phyloP scores from a whole-genome alignment of 192 early-diverging fungal genomes.

The Backusella morwellensis region DNA sequence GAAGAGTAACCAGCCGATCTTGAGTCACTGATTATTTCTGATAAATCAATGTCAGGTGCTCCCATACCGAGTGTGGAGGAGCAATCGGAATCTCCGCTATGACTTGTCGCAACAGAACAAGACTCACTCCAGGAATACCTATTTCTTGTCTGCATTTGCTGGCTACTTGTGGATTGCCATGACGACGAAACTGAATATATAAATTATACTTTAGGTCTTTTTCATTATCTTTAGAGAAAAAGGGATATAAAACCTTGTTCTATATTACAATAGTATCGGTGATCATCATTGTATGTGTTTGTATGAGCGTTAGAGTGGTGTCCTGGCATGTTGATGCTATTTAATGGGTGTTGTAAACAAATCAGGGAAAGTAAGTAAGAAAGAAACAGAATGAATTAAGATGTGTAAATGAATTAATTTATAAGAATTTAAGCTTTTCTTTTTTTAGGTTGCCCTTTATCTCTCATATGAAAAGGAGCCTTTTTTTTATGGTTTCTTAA shows the following conservation, averaged over 20 bases:
- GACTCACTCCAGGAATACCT: background rate
- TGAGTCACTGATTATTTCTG: slow-evolving; percentile 5
- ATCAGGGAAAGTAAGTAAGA: background rate
- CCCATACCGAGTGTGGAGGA: slow-evolving; percentile 5
- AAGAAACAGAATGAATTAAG: background rate
- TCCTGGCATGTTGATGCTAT: background rate
- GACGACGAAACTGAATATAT: background rate
- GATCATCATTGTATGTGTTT: background rate
- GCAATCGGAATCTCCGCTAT: background rate
- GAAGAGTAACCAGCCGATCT: background rate
- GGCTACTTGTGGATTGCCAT: background rate
- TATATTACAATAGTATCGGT: background rate
- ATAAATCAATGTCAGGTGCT: slow-evolving; percentile 5
- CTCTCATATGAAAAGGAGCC: background rate
- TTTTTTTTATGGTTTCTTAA: background rate
- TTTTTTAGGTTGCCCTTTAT: background rate
- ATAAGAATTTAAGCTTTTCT: background rate
- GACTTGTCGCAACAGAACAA: background rate
- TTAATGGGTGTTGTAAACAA: background rate
- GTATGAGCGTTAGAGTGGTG: background rate
- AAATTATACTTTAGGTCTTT: background rate
- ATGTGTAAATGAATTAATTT: background rate
- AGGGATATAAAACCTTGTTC: background rate
- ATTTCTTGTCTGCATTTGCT: background rate
- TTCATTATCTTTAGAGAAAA: background rate